Conservation (phyloP, 257 asterid species). For the Marsdenia floribunda region DNA sequence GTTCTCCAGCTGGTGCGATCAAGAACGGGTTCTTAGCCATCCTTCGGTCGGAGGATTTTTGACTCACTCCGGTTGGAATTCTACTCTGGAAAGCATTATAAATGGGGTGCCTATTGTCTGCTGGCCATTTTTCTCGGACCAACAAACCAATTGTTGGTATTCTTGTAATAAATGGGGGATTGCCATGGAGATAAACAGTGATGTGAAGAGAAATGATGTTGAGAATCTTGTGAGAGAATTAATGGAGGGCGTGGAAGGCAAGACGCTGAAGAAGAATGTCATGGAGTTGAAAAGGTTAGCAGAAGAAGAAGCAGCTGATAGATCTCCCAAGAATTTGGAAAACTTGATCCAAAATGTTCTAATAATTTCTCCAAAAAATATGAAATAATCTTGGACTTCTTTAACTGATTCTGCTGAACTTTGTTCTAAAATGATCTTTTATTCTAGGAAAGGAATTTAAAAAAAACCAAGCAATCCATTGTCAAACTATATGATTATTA, state of each 20-base stretch:
- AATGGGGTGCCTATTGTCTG: constrained; percentile 53
- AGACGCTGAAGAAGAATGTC: constrained; percentile 31
- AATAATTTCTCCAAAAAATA: not conserved
- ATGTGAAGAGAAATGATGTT: constrained; percentile 45
- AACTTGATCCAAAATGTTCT: constrained; percentile 26
- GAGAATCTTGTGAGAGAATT: constrained; percentile 31
- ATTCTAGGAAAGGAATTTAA: no score
- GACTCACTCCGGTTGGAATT: constrained; percentile 59
- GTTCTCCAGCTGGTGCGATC: constrained; percentile 47
- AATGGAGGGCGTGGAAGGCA: constrained; percentile 35
- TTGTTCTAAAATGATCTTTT: no score
- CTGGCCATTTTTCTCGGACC: constrained; percentile 64
- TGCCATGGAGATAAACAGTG: constrained; percentile 42
- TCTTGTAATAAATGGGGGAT: constrained; percentile 36
- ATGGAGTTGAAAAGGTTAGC: constrained; percentile 32
- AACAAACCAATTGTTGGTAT: constrained; percentile 50
- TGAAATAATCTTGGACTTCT: no score
- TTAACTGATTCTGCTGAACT: no score
- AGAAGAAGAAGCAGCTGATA: constrained; percentile 23
- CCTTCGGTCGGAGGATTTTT: constrained; percentile 49
- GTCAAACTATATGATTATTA: no score
- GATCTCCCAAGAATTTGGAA: constrained; percentile 31
- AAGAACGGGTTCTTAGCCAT: constrained; percentile 48
- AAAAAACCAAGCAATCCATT: no score
- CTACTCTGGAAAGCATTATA: constrained; percentile 38